Percentiles rank a stretch among this genome's conserved stretches.
Evolutionary conservation across 805 yeast species (phyloP).

Genomic region (Kockiozyma suomiensis): DNA sequence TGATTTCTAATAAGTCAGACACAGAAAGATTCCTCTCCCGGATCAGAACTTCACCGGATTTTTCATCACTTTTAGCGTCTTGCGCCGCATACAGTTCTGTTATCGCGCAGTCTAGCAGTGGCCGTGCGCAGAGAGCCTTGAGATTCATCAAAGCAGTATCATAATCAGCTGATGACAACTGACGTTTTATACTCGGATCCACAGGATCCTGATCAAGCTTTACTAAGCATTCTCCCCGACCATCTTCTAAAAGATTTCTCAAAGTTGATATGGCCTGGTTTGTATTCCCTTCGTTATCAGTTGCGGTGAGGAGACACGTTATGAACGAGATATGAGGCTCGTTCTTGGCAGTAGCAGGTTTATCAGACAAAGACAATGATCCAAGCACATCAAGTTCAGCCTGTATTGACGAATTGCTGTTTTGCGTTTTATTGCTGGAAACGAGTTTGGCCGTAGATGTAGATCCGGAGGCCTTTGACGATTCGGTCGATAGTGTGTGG

Average conservation of each 20-base stretch:
- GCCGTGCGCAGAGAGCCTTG: slow-evolving; percentile 8
- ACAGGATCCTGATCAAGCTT: slow-evolving; percentile 20
- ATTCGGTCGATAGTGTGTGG: slow-evolving; percentile 8
- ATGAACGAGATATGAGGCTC: slow-evolving; percentile 11
- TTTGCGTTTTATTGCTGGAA: neutral
- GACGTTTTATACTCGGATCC: slow-evolving; percentile 8
- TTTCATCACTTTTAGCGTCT: neutral
- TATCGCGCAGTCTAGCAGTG: slow-evolving; percentile 18
- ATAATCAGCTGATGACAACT: slow-evolving; percentile 17
- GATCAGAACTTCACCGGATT: slow-evolving; percentile 17
- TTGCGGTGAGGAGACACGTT: slow-evolving; percentile 18
- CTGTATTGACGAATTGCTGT: slow-evolving; percentile 12
- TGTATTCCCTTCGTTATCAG: neutral
- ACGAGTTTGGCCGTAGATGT: neutral
- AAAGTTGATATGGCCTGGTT: neutral
- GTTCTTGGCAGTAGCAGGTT: neutral
- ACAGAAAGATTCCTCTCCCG: slow-evolving; percentile 18
- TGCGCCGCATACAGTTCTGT: slow-evolving; percentile 14
- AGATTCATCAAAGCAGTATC: slow-evolving; percentile 18
- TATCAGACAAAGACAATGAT: slow-evolving; percentile 18
- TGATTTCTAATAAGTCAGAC: slow-evolving; percentile 30
- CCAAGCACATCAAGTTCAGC: slow-evolving; percentile 27
- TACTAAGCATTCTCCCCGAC: slow-evolving; percentile 27
- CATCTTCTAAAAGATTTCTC: slow-evolving; percentile 16
- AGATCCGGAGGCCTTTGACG: neutral